A percentile compares a stretch with the other conserved stretches of the same genome.
phyloP scores from a whole-genome alignment of 2,329 filamentous ascomycete genomes.

The Xylariomycetidae sp. region DNA sequence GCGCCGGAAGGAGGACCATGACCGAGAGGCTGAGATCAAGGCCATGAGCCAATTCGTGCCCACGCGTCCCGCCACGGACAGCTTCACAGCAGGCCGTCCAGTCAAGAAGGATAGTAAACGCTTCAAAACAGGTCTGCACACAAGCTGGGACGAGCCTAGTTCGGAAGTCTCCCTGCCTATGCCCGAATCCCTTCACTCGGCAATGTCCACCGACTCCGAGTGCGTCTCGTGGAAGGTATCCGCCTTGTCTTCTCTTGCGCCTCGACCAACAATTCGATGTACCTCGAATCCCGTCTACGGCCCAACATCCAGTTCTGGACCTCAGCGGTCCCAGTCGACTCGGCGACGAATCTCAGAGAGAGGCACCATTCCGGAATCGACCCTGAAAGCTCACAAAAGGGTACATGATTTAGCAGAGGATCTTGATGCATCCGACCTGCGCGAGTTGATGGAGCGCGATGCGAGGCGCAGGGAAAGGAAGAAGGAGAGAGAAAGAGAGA shows the following conservation, averaged over 20 bases:
- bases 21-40: conserved; percentile 81
- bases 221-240: conserved; percentile 75
- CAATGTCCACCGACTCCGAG: conserved; percentile 69
- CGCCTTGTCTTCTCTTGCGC: conserved; percentile 72
- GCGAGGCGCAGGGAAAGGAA: conserved; percentile 72
- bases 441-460: conserved; percentile 88
- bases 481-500: conserved; percentile 60
- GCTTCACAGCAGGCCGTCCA: conserved; percentile 53
- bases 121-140: conserved; percentile 46
- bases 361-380: conserved; percentile 54
- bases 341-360: conserved; percentile 46
- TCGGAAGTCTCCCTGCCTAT: conserved; percentile 72
- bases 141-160: conserved; percentile 53
- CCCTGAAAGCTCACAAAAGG: conserved; percentile 54
- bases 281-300: conserved; percentile 58
- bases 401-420: conserved; percentile 74
- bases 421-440: conserved; percentile 74
- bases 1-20: conserved; percentile 66
- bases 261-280: conserved; percentile 76
- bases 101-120: conserved; percentile 61
- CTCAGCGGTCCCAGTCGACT: conserved; percentile 43
- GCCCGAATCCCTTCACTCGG: conserved; percentile 69
- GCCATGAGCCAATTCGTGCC: conserved; percentile 71
- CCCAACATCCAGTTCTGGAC: conserved; percentile 36
- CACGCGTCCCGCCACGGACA: conserved; percentile 54